phyloP scores from a whole-genome alignment of 176 grass and related monocot genomes.

The Rhynchospora breviuscula region DNA sequence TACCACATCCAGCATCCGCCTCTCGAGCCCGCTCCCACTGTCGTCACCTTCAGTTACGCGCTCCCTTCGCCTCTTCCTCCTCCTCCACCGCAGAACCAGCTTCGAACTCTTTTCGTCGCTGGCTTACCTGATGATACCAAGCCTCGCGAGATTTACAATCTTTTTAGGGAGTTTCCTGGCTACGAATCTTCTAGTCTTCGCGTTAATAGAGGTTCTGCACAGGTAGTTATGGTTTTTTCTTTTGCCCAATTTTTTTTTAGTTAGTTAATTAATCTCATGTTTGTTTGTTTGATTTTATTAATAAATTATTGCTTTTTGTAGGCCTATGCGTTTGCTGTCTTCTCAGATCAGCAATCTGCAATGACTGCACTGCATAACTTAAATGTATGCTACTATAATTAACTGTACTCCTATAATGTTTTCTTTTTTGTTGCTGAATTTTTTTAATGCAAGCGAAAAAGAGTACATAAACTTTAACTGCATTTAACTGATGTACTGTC shows the following conservation, averaged over 20 bases:
- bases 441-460: neutral
- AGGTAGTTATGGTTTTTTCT: constrained; percentile 25
- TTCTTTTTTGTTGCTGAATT: neutral
- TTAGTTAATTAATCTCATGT: neutral
- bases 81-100: constrained; percentile 37
- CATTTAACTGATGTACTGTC: neutral
- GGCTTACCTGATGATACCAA: constrained; percentile 69
- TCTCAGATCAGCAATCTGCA: constrained; percentile 72
- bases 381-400: constrained; percentile 48
- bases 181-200: constrained; percentile 68
- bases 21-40: constrained; percentile 20
- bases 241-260: neutral
- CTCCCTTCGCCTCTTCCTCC: constrained; percentile 19
- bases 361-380: constrained; percentile 57
- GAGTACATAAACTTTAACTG: neutral
- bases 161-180: constrained; percentile 88
- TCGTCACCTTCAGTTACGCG: constrained; percentile 34
- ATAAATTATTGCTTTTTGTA: constrained; percentile 12
- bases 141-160: constrained; percentile 87
- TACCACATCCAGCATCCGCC: constrained; percentile 19
- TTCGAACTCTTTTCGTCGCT: constrained; percentile 83
- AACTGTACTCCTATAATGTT: neutral
- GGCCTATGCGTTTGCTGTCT: constrained; percentile 85
- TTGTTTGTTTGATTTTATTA: constrained; percentile 2
- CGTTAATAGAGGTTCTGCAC: constrained; percentile 47